Base-by-base conservation (phyloP, 202 grass and related monocot species). In the Musa balbisiana region DNA sequence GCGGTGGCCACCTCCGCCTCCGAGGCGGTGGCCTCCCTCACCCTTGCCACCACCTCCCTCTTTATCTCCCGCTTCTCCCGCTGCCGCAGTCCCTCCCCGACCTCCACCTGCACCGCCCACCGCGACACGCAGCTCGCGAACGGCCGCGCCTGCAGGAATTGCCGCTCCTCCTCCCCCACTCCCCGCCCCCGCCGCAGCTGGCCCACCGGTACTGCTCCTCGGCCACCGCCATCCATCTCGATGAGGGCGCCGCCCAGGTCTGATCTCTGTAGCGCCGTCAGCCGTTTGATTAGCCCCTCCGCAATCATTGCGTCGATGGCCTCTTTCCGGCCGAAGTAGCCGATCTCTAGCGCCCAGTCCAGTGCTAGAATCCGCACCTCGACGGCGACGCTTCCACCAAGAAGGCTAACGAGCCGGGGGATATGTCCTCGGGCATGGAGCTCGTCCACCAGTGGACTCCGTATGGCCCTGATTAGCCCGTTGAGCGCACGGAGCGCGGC, bases 381-480 rank as follows among this genome's bases (percentile, higher is more conserved):
- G 2, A 77, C 21, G 82, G 89, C 83, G 60, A 79, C 60, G 55
- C 84, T 51, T 70, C 83, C 77, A 80, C 81, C 82, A 64, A 98
- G 87, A 49, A 94, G 82, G 27, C 81, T 52, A 53, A 98, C 87
- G 27, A 98, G 78, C 59, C 83, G 73, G 33, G 91, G 91, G 67
- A 94, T 81, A 64, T 89, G 81, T 29, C 83, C 83, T 25, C 82
- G 91, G 23, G 74, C 85, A 78, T 84, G 94, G 11, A 98, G 85
- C 81, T 98, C 94, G 74, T 98, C 94, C 26, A 98, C 87, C 19
- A 98, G 74, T 29, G 94, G 91, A 72, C 88, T 90, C 10, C 88
- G 85, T 62, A 91, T 83, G 53, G 85, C 83, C 59, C 75, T 81
- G 62, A 89, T 72, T 3, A 98, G 88, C 8, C 91, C 88, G 71